Base-by-base conservation (phyloP, 2,329 filamentous ascomycete genomes). In the Venturia asperata region DNA sequence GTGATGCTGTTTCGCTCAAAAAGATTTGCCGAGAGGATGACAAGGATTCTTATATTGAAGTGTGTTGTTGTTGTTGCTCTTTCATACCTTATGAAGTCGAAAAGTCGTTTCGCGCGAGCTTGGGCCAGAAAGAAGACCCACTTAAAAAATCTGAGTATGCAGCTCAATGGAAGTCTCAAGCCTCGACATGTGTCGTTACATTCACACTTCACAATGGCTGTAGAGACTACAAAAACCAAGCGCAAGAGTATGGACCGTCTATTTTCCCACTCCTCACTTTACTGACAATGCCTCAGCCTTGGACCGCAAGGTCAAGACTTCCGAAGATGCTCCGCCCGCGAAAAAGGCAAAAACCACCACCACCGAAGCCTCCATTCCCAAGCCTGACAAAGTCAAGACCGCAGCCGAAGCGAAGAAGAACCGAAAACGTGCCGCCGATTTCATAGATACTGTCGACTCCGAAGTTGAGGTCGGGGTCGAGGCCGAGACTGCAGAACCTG, bases 181-280 rank as follows among this genome's bases (percentile, higher is more conserved):
- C 30, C 30, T 34, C 30, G 30, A 34, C 6, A 34, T 34, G 6
- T 34, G 6, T 34, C 45, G 10, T 4, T 7, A 49, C n/a, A 49
- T 11, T 11, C 45, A 11, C n/a, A 21, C 42, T 7, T 19, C 42
- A 19, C 24, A 47, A 63, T 63, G 61, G n/a, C 61, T 17, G 6
- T 19, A 47, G 45, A 30, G 49, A 24, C 41, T 19, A 45, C 63
- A 5, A 52, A 47, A 15, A 43, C 55, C 11, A 65, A 65, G 79
- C 80, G 81, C 74, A 83, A 83, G 71, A 78, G 81, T 81, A 73
- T 49, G 71, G 9, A 13, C 45, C 1, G 13, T 21, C n/a, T 9
- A 1, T 27, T 10, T 15, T 24, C 13, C 21, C 11, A 61, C n/a
- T 61, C 49, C 6, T 15, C 41, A 42, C 19, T 37, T 1, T 34